phyloP scores from a whole-genome alignment of 805 yeast species.

The Starmerella etchellsii region DNA sequence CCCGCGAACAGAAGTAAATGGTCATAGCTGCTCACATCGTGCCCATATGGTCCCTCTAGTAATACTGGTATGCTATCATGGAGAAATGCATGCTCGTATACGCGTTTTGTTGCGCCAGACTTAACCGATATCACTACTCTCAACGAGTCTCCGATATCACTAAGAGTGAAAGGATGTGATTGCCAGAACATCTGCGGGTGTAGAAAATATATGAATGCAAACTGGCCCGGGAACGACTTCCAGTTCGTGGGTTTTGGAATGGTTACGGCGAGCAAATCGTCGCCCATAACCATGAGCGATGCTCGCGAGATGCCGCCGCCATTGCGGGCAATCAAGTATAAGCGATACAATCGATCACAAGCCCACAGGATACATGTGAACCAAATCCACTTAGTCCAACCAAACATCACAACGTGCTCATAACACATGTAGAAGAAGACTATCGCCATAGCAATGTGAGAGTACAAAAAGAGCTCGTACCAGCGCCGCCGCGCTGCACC shows the following conservation, averaged over 20 bases:
- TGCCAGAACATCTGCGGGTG: constrained; percentile 48
- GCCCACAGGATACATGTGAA: constrained; percentile 8
- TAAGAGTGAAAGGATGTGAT: constrained; percentile 55
- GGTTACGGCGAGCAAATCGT: not conserved
- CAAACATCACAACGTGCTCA: constrained; percentile 10
- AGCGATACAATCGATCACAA: constrained; percentile 5
- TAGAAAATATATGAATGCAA: constrained; percentile 24
- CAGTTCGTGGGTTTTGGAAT: constrained; percentile 8
- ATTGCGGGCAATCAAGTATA: not conserved
- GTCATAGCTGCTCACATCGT: not conserved
- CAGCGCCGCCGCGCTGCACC: constrained; percentile 10
- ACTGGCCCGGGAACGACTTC: constrained; percentile 12
- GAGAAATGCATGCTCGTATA: not conserved
- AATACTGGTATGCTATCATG: constrained; percentile 1
- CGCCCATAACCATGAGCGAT: not conserved
- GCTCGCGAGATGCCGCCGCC: constrained; percentile 7
- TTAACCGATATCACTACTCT: constrained; percentile 9
- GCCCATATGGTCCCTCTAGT: constrained; percentile 15
- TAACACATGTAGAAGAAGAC: constrained; percentile 12
- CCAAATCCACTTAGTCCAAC: constrained; percentile 14
- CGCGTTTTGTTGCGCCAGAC: constrained; percentile 6
- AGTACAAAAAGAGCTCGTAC: constrained; percentile 12
- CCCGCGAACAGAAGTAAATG: constrained; percentile 6
- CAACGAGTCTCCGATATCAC: constrained; percentile 1
- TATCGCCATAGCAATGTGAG: constrained; percentile 12